phyloP scores from a whole-genome alignment of 176 grass and related monocot genomes.

The Saccharum spontaneum region DNA sequence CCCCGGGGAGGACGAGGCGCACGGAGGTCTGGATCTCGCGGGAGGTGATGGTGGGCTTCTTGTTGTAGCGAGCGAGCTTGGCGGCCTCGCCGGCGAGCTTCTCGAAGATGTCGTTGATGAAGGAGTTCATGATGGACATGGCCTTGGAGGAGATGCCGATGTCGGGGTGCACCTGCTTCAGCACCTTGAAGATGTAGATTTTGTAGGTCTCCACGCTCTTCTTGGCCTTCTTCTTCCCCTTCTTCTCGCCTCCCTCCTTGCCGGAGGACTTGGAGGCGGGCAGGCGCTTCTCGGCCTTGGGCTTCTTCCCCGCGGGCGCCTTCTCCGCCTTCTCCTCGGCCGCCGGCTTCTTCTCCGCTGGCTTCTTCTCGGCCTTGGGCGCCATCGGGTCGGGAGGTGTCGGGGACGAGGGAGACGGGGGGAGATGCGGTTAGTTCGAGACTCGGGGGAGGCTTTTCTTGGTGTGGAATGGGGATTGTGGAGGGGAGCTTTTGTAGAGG shows the following conservation, averaged over 20 bases:
- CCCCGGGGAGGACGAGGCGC: constrained; percentile 59
- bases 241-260: constrained; percentile 58
- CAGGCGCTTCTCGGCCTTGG: constrained; percentile 62
- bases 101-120: constrained; percentile 84
- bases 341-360: constrained; percentile 48
- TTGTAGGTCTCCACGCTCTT: constrained; percentile 82
- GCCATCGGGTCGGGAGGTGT: constrained; percentile 27
- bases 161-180: constrained; percentile 79
- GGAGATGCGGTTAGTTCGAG: background rate
- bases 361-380: constrained; percentile 63
- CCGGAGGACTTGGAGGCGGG: constrained; percentile 32
- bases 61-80: constrained; percentile 65
- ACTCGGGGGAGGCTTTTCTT: background rate
- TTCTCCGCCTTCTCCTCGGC: constrained; percentile 45
- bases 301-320: constrained; percentile 51
- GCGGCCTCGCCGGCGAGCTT: constrained; percentile 57
- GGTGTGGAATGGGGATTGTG: background rate
- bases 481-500: background rate
- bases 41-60: constrained; percentile 81
- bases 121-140: constrained; percentile 84
- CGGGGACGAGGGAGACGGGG: background rate
- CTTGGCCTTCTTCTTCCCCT: constrained; percentile 50
- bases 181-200: constrained; percentile 94
- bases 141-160: constrained; percentile 74
- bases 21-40: constrained; percentile 76